A percentile compares a stretch with the other conserved stretches of the same genome.
Conservation (phyloP, 2,329 filamentous ascomycete genomes). For the Diplodia sapinea region DNA sequence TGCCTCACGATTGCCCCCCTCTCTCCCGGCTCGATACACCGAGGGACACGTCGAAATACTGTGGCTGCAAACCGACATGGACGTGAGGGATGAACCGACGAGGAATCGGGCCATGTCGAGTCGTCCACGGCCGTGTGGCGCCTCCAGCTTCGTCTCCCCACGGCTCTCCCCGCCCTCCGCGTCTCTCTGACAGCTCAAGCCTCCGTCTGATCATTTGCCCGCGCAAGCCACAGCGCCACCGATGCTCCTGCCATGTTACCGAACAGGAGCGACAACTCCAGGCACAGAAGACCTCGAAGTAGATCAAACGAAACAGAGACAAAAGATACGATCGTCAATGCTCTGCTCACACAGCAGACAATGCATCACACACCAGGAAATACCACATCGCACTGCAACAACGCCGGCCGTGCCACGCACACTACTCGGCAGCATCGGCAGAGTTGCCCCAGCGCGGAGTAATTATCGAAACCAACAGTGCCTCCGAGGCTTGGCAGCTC, state of each 20-base stretch:
- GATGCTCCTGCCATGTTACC: neutral
- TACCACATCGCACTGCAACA: too few relatives aligned
- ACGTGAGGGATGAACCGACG: neutral
- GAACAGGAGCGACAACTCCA: too few relatives aligned
- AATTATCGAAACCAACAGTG: slow-evolving; percentile 16
- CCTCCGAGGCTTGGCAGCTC: slow-evolving; percentile 20
- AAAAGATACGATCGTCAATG: too few relatives aligned
- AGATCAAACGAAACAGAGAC: too few relatives aligned
- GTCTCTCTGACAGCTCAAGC: neutral
- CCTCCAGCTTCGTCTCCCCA: neutral
- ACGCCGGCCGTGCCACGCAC: too few relatives aligned
- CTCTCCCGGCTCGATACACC: too few relatives aligned
- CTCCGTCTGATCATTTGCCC: neutral
- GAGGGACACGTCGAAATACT: too few relatives aligned
- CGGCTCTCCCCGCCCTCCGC: neutral
- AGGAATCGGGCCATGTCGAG: too few relatives aligned
- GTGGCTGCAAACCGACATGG: neutral
- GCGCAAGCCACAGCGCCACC: neutral
- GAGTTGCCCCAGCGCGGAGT: neutral
- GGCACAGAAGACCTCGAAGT: too few relatives aligned
- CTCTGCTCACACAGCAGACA: too few relatives aligned
- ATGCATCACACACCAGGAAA: too few relatives aligned
- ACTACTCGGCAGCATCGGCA: neutral
- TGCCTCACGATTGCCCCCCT: neutral
- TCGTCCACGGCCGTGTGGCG: too few relatives aligned